A percentile compares a stretch with the other conserved stretches of the same genome.
Conservation (phyloP, 345 rosid genomes). For the Erucastrum elatum region DNA sequence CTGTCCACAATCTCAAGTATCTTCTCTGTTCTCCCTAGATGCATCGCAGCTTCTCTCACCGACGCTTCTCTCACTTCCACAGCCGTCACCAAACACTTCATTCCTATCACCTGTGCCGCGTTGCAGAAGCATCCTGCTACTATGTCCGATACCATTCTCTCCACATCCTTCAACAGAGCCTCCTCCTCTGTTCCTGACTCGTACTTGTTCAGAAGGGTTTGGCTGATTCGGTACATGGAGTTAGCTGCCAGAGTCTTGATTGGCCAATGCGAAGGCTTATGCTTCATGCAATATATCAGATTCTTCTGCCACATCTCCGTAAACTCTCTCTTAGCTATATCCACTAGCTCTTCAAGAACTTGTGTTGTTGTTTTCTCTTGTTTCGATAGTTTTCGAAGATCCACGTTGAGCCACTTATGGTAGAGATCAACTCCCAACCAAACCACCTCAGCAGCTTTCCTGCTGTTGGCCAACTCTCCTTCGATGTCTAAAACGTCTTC, state of each 20-base stretch:
- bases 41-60: slow-evolving; percentile 52
- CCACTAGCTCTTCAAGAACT: slow-evolving; percentile 52
- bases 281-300: slow-evolving; percentile 34
- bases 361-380: slow-evolving; percentile 40
- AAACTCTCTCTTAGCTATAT: slow-evolving; percentile 50
- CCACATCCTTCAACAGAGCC: slow-evolving; percentile 47
- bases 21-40: slow-evolving; percentile 59
- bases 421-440: slow-evolving; percentile 69
- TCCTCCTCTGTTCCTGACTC: slow-evolving; percentile 32
- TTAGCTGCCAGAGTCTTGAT: slow-evolving; percentile 63
- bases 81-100: slow-evolving; percentile 55
- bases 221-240: slow-evolving; percentile 74
- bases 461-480: slow-evolving; percentile 43
- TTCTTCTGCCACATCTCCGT: slow-evolving; percentile 40
- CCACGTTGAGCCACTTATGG: slow-evolving; percentile 66
- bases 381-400: slow-evolving; percentile 50
- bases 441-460: slow-evolving; percentile 59
- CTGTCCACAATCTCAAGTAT: slow-evolving; percentile 55
- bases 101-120: slow-evolving; percentile 45
- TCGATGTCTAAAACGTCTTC: slow-evolving; percentile 48
- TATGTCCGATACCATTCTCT: slow-evolving; percentile 60
- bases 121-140: slow-evolving; percentile 76
- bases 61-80: slow-evolving; percentile 59
- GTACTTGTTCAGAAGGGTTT: slow-evolving; percentile 52
- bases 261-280: slow-evolving; percentile 65